Evolutionary conservation across 331 rosid genomes (phyloP), one percentile per base, ranked within the genome.

Genomic region (Quercus lobata): DNA sequence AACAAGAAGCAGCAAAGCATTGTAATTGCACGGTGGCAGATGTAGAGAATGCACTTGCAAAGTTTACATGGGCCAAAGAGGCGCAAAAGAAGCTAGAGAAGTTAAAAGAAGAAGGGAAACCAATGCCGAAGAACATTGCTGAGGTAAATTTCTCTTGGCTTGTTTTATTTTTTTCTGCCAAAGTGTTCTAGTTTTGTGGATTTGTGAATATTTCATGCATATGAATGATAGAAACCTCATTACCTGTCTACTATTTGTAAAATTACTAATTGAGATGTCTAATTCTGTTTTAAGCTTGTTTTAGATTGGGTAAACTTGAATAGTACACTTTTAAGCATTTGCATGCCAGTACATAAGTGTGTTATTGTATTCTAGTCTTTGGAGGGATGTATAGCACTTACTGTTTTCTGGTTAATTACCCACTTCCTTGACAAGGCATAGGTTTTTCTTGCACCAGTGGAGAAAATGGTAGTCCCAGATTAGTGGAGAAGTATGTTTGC

Each of bases 61-160:
- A 91, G 89, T 95, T 91, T 83, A 83, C 90, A 15, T 95, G 99
- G 99, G 98, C 98, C 37, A 91, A 87, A 83, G 93, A 83, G 75
- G 99, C 98, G 18, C 90, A 93, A 71, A 91, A 83, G 88, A 93
- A 90, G 93, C 82, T 95, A 19, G 84, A 82, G 53, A 82, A 86
- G 84, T 80, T 93, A 76, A 74, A 91, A 79, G 84, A 89, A 87
- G 98, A 95, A 89, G 98, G 98, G 83, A 95, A 95, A 83, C 97
- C 99, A 5, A 74, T 89, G 86, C 98, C 98, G 0, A 93, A 66
- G 80, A 91, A 72, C 84, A 35, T 95, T 34, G 80, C 77, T 4
- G 99, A 95, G 90, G 97, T 91, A 82, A 71, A 11, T 73, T 82
- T 57, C 73, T 85, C 35, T 10, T 30, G 32, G n/a, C 17, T 62